Base-by-base conservation (phyloP, 2,329 filamentous ascomycete genomes). In the Colletotrichum spinosum region DNA sequence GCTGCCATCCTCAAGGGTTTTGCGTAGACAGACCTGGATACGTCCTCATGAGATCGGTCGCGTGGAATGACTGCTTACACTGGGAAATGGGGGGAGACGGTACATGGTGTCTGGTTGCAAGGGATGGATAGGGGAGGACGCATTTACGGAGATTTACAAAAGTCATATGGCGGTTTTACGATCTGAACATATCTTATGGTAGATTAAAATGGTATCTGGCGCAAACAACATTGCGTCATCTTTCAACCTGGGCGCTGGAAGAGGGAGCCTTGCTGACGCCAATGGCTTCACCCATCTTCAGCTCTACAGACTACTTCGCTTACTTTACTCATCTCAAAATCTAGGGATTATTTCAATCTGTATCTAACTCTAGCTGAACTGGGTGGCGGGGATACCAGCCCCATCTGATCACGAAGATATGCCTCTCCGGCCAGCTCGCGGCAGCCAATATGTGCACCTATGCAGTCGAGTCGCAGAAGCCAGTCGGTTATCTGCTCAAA, bases 1-100 rank as follows among this genome's bases (percentile, higher is more conserved):
- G 93, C 94, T 35, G 93, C 94, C 33, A 90, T 97, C 10, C 86
- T 97, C 70, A 97, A 97, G 83, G 95, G 94, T 6, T 93, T 90
- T 74, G 84, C 94, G 69, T 94, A 83, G 38, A 25, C 25, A 25
- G 25, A 25, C 25, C 25, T 5, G 25, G 25, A 25, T 5, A 25
- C 25, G 25, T 25, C 25, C 25, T 25, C 25, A 25, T 25, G 25
- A 25, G 25, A 25, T 25, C 4, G 25, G 25, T 25, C 25, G 25
- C 25, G 25, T 25, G 5, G 4, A 25, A 25, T 4, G 25, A 25
- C 25, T 25, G 25, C 25, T 25, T 25, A 1, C 17, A 13, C 1
- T 12, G 1, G 2, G 17, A 33, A 34, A 15, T 17, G 17, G 39
- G 13, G 25, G 48, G 4, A 38, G 4, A 57, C 4, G 6, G 49